Evolutionary conservation across 1,284 basidiomycete genomes (phyloP), one percentile per base, ranked within the genome.

Genomic region (Pyrrhoderma lamaoense): DNA sequence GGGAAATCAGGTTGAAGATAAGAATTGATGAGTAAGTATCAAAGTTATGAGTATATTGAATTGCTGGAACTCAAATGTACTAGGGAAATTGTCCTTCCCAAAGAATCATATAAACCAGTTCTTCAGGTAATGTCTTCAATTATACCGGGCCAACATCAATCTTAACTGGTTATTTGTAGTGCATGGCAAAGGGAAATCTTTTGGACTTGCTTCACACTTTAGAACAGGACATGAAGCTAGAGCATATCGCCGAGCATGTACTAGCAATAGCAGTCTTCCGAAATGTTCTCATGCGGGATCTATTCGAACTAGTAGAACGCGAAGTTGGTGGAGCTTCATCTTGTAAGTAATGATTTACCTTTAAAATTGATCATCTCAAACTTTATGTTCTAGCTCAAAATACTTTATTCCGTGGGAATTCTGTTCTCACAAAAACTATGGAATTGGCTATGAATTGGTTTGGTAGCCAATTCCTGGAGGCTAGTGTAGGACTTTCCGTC

Each of bases 381-480:
- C n/a, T 42, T 22, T 42, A 14, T 40, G 16, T 7, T 16, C 36
- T 53, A 82, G 80, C 80, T 21, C 79, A 80, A 48, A 79, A 77
- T 58, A 86, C 82, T 3, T 65, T 87, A 9, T 87, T 87, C 65
- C 81, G 89, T 47, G 88, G 87, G 23, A 91, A 90, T 62, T 88
- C 83, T 4, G 78, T 77, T 36, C 72, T 91, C 50, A 91, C 89
- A 19, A 91, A 89, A 64, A 80, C 82, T 8, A 79, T 90, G 67
- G 89, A 92, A 61, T 65, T 80, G 3, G 81, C 80, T 58, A 89
- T 92, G 80, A 69, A 72, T 19, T 81, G 79, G 69, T 85, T 88
- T 59, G 89, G 89, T 11, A 78, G 71, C 60, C 68, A 72, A 0
- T 92, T 89, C 61, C 71, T 92, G 19, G 89, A 91, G 62, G 78